Percentiles rank a stretch among this genome's conserved stretches.
phyloP scores from a whole-genome alignment of 2,329 filamentous ascomycete genomes.

The Aspergillus nomiae region DNA sequence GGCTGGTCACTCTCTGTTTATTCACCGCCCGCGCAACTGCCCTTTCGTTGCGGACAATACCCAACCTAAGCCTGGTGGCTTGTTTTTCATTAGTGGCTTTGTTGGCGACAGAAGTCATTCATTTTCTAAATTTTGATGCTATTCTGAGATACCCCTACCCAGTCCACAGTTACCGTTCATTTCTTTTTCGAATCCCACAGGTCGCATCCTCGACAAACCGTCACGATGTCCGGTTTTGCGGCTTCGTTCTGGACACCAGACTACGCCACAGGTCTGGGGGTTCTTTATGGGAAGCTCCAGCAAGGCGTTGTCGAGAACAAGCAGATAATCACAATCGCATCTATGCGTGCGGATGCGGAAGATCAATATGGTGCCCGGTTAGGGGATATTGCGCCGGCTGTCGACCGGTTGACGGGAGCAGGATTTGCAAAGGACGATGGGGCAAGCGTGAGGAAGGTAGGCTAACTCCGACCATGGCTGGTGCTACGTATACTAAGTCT shows the following conservation, averaged over 20 bases:
- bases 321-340: conserved; percentile 87
- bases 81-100: conserved; percentile 3
- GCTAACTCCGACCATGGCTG: conserved; percentile 18
- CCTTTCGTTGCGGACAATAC: neutral
- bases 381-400: conserved; percentile 75
- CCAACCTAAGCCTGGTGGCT: neutral
- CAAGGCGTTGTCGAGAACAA: conserved; percentile 95
- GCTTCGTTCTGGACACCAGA: conserved; percentile 98
- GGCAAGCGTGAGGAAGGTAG: conserved; percentile 90
- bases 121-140: neutral
- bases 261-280: conserved; percentile 93
- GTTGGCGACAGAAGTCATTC: conserved; percentile 7
- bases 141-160: neutral
- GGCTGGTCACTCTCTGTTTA: conserved; percentile 14
- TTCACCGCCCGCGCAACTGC: conserved; percentile 1
- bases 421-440: conserved; percentile 92
- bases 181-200: conserved; percentile 5
- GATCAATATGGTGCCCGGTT: conserved; percentile 82
- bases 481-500: neutral
- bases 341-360: conserved; percentile 93
- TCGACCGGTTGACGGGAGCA: conserved; percentile 72
- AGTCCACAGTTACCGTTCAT: neutral
- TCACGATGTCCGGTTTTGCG: conserved; percentile 81
- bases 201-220: conserved; percentile 5
- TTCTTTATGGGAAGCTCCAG: conserved; percentile 94